phyloP scores from a whole-genome alignment of 108 stramenopile genomes.

The Discostella pseudostelligera region DNA sequence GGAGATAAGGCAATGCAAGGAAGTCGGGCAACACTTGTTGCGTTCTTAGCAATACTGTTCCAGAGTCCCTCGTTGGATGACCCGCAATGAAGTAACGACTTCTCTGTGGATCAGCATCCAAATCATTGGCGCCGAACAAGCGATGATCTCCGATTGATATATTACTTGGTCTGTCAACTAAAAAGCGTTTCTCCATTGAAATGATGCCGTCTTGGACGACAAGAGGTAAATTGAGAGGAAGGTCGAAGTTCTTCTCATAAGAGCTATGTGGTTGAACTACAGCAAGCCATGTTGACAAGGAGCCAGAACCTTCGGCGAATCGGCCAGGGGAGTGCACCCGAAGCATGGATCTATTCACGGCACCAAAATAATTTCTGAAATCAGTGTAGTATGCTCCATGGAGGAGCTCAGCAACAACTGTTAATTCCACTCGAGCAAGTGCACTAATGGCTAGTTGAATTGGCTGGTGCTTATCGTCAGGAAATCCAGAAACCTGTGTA shows the following conservation, averaged over 20 bases:
- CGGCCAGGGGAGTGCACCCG: constrained; percentile 56
- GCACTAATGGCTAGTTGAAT: constrained; percentile 68
- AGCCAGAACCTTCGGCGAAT: constrained; percentile 21
- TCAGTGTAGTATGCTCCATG: constrained; percentile 75
- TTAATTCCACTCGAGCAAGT: constrained; percentile 55
- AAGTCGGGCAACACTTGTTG: constrained; percentile 33
- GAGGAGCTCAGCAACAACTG: constrained; percentile 68
- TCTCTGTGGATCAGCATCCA: constrained; percentile 1
- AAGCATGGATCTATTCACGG: constrained; percentile 47
- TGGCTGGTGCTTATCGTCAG: constrained; percentile 76
- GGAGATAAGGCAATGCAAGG: constrained; percentile 72
- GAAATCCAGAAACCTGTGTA: constrained; percentile 41
- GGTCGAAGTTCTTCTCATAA: constrained; percentile 45
- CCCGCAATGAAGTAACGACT: background rate
- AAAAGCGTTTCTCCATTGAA: constrained; percentile 37
- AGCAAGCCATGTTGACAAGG: constrained; percentile 54
- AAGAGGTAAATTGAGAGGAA: constrained; percentile 78
- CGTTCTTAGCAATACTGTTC: constrained; percentile 1
- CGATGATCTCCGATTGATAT: constrained; percentile 43
- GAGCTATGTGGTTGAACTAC: constrained; percentile 53
- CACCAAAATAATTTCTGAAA: constrained; percentile 53
- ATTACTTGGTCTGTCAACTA: constrained; percentile 52
- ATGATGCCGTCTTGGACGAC: constrained; percentile 6
- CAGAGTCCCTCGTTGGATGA: constrained; percentile 10
- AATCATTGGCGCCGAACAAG: constrained; percentile 1